phyloP scores from a whole-genome alignment of 2,329 filamentous ascomycete genomes.

The Fusarium sp. region DNA sequence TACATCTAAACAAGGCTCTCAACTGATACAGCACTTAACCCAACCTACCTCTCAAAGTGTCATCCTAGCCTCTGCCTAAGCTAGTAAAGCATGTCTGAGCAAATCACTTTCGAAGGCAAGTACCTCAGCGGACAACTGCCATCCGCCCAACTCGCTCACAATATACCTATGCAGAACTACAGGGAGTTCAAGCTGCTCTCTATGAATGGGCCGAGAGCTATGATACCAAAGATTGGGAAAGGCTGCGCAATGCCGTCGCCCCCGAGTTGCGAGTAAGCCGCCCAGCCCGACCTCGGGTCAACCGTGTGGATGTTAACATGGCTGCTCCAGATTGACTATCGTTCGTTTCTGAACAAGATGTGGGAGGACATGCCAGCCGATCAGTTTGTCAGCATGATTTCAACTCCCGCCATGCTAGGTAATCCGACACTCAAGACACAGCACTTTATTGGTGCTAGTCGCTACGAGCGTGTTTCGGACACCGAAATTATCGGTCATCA shows the following conservation, averaged over 20 bases:
- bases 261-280: not conserved
- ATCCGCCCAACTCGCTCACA: not conserved
- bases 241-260: constrained; percentile 2
- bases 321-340: not conserved
- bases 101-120: not conserved
- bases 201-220: constrained; percentile 16
- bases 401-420: not conserved
- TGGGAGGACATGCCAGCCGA: not conserved
- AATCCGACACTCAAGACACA: not conserved
- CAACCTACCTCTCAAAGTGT: not conserved
- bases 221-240: constrained; percentile 20
- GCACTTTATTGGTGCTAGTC: not conserved
- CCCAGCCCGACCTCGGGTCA: not conserved
- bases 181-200: not conserved
- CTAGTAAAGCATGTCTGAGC: not conserved
- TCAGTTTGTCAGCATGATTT: not conserved
- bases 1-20: not conserved
- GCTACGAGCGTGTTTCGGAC: not conserved
- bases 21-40: not conserved
- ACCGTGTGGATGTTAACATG: not conserved
- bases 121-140: no score
- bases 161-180: not conserved
- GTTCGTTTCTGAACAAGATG: not conserved
- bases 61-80: not conserved
- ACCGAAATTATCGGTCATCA: not conserved